Evolutionary conservation across 1,284 basidiomycete genomes (phyloP), one percentile per base, ranked within the genome.

Genomic region (Tilletia horrida): DNA sequence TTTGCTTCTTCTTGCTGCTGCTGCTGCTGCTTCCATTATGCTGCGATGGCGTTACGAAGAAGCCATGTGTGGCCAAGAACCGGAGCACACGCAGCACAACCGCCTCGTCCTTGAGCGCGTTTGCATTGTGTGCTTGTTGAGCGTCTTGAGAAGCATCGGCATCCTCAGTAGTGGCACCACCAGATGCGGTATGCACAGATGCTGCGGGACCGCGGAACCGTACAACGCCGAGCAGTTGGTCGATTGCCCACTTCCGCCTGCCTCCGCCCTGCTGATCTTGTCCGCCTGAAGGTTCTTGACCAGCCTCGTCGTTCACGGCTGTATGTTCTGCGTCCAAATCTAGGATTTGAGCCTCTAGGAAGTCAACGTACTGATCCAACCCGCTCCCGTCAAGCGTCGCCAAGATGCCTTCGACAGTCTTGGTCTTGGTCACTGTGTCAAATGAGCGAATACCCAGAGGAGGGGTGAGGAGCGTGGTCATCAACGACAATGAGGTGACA

Each of bases 361-460:
- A 89, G 47, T 85, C 83, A 62, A 94, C 87, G 82, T 94, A 97
- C 55, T 85, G 86, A 71, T 87, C 86, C 68, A 96, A 91, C 9
- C 92, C 92, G 1, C 88, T 85, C 1, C 84, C 83, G 76, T 90
- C 88, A 85, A 94, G 88, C 31, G 87, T 88, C 2, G 88, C 86
- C 65, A 97, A 84, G 67, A 97, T 89, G 3, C 87, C 87, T 82
- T 96, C 93, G 50, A 97, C 88, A 0, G 92, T 96, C 84, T 94
- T 96, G 29, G 93, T 95, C 82, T 89, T 90, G 4, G 94, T 97
- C 69, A 96, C 84, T 77, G 87, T 89, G 83, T 97, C 94, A 75
- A 97, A 97, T 82, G 94, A 91, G 65, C 88, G 87, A 74, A 87
- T 89, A 47, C 93, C 93, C 1, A 92, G 91, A 11, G 97, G 85